Base-by-base conservation (phyloP, 1,284 basidiomycete genomes). In the Acaromyces ingoldii region DNA sequence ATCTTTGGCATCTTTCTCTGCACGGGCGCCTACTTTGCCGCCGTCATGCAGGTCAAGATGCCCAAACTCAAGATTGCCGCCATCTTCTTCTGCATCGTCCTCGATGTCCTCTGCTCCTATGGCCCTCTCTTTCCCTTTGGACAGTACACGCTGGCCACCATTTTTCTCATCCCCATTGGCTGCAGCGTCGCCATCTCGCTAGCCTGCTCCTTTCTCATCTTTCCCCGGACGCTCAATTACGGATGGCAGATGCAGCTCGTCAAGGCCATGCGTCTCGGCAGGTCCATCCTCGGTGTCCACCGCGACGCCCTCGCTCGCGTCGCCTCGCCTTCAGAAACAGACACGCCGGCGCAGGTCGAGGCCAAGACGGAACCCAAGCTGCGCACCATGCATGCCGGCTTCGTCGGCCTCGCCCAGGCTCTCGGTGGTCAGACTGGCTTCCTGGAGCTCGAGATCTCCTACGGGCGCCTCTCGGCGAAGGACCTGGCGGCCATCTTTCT, bases 1-100 rank as follows among this genome's bases (percentile, higher is more conserved):
- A 82, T 88, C 0, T 85, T 81, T 66, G 87, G 85, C 4, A 81
- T 80, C n/a, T 86, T 89, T 67, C 77, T 89, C 17, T 85, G 83
- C 57, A 63, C 86, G 22, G 85, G 83, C 3, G 75, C 79, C 0
- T 88, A 87, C 68, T 64, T 79, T 17, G 74, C 87, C 17, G 86
- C 82, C 0, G 76, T 81, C 1, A 31, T 86, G 1, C 79, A 85
- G 40, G 85, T 85, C 0, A 82, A 81, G 51, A 70, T 78, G 0
- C 86, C 85, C 0, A 84, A 83, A 57, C 77, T 89, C 13, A 76
- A 80, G 10, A 75, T 87, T 22, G 62, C 82, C 37, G 79, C 80
- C 45, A 79, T 85, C 44, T 60, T 69, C 39, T 17, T 53, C 26
- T 49, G 53, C 28, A 63, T 64, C 25, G 53, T 76, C 51, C 22